Percentiles rank a stretch among this genome's conserved stretches.
Conservation (phyloP, 257 asterid species). For the Solanum appendiculatum region DNA sequence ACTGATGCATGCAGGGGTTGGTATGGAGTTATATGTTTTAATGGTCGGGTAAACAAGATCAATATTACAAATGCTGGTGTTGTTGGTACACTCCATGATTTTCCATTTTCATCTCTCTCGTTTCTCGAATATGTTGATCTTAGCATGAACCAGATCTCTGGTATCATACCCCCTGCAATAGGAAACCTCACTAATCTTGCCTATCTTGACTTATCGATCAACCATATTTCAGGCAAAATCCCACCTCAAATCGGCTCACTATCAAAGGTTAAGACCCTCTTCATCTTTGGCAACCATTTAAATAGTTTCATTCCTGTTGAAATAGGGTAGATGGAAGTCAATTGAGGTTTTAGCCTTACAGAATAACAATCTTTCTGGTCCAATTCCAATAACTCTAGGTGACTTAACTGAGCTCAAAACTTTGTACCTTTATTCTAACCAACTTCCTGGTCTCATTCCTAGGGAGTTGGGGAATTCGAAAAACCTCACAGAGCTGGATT, state of each 20-base stretch:
- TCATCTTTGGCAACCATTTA: neutral
- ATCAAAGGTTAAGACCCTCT: neutral
- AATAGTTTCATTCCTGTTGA: neutral
- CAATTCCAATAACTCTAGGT: neutral
- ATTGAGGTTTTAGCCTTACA: too few relatives aligned
- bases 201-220: neutral
- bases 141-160: neutral
- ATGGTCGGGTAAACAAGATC: neutral
- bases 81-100: slow-evolving; percentile 1
- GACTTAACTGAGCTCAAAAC: neutral
- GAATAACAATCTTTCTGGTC: neutral
- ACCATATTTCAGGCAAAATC: neutral
- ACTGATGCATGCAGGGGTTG: neutral
- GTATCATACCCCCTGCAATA: neutral
- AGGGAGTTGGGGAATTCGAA: neutral
- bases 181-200: neutral
- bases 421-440: neutral
- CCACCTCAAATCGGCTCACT: too few relatives aligned
- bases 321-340: too few relatives aligned
- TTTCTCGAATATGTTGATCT: slow-evolving; percentile 16
- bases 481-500: too few relatives aligned
- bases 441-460: slow-evolving; percentile 5
- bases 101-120: slow-evolving; percentile 14
- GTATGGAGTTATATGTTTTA: slow-evolving; percentile 10
- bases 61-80: neutral